Percentiles rank a stretch among this genome's conserved stretches.
Evolutionary conservation across 805 yeast species (phyloP).

Genomic region (Zygotorulaspora sp.): DNA sequence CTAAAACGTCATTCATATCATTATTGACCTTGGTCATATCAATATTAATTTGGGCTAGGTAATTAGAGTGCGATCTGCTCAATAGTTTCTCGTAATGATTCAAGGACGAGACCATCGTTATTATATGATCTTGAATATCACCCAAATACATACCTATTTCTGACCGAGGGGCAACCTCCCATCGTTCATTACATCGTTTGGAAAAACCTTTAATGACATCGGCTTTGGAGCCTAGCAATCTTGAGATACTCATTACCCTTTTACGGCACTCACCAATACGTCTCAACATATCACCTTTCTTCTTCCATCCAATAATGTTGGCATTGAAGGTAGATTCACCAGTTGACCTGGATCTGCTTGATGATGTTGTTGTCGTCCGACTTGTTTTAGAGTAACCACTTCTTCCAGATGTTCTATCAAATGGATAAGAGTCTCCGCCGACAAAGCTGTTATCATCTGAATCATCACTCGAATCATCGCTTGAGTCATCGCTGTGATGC

Average conservation of each 20-base stretch:
- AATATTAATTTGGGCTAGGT: conserved; percentile 92
- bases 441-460: conserved; percentile 32
- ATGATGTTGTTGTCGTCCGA: conserved; percentile 17
- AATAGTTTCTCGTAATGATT: conserved; percentile 92
- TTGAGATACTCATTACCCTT: conserved; percentile 82
- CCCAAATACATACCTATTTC: conserved; percentile 94
- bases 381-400: conserved; percentile 19
- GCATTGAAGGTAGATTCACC: conserved; percentile 37
- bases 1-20: conserved; percentile 93
- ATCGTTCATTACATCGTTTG: conserved; percentile 80
- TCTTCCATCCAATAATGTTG: conserved; percentile 68
- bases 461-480: conserved; percentile 37
- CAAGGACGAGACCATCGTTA: conserved; percentile 93
- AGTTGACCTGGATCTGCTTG: conserved; percentile 30
- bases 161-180: conserved; percentile 71
- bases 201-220: conserved; percentile 97
- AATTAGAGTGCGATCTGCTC: conserved; percentile 93
- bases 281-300: conserved; percentile 91
- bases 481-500: conserved; percentile 61
- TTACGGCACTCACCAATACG: conserved; percentile 94
- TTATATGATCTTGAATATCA: conserved; percentile 95
- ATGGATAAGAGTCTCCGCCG: conserved; percentile 17
- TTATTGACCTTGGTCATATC: conserved; percentile 97
- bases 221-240: conserved; percentile 86
- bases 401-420: conserved; percentile 16